phyloP scores from a whole-genome alignment of 2,329 filamentous ascomycete genomes.

The Didymella exigua region DNA sequence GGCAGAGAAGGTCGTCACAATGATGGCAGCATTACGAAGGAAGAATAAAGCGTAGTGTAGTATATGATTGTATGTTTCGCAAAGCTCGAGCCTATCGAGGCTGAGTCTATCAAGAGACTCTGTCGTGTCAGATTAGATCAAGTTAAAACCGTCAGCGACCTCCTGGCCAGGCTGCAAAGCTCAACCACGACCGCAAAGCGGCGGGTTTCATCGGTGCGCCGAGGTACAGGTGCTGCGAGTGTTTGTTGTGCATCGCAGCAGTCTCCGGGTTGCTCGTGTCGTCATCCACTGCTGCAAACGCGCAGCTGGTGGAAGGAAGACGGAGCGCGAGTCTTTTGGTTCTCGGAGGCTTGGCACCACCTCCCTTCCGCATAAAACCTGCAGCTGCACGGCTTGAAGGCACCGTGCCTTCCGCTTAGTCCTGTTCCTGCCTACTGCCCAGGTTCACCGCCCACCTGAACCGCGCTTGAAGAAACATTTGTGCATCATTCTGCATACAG shows the following conservation, averaged over 20 bases:
- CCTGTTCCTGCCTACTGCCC: constrained; percentile 15
- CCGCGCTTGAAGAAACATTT: constrained; percentile 1
- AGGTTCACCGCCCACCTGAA: constrained; percentile 16
- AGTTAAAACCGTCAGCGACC: constrained; percentile 60
- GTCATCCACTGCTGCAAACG: constrained; percentile 40
- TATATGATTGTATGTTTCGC: constrained; percentile 1
- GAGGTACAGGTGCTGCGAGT: constrained; percentile 7
- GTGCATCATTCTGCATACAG: constrained; percentile 13
- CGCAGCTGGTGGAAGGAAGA: constrained; percentile 22
- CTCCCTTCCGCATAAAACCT: constrained; percentile 11
- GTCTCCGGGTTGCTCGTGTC: constrained; percentile 45
- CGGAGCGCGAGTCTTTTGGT: constrained; percentile 10
- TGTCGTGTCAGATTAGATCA: constrained; percentile 66
- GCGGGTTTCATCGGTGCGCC: constrained; percentile 31
- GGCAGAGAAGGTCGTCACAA: constrained; percentile 62
- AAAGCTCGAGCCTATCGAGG: not conserved
- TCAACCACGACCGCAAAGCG: constrained; percentile 31
- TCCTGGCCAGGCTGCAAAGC: constrained; percentile 24
- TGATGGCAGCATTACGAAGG: constrained; percentile 66
- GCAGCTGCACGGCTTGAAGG: constrained; percentile 7
- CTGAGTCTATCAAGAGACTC: not conserved
- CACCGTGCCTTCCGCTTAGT: constrained; percentile 7
- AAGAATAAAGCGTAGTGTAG: constrained; percentile 49
- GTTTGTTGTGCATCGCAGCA: constrained; percentile 13
- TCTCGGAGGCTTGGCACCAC: constrained; percentile 4